Evolutionary conservation across 441 rosid species (phyloP), one percentile per base, ranked within the genome.

Genomic region (Euphorbia neoarborescens): DNA sequence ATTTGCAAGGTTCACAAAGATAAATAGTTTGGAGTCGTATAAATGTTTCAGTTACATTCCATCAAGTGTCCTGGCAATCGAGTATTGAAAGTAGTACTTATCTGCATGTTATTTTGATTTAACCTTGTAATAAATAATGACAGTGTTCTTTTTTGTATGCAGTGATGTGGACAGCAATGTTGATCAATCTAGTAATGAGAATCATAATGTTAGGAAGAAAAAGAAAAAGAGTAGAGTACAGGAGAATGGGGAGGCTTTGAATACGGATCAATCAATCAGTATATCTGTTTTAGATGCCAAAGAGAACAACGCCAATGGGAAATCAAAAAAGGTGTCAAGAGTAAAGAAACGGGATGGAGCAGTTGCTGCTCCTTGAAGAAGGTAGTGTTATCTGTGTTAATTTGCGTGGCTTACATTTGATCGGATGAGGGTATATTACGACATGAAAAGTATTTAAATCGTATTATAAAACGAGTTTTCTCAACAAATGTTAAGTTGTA

Each of bases 301-400:
- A 38, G 34, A 56, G 22, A 66, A 22, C 13, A 71, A 65, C 46
- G 59, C 64, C 50, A 51, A 76, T 15, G 44, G 65, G n/a, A 62
- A 76, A 56, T 48, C 70, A 66, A 51, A 51, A 51, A 51, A 19
- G 57, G 25, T 51, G 57, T 62, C 63, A 34, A 74, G 80, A 86
- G 68, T 51, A 83, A 65, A 78, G 61, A 75, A 71, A 59, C 65
- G 64, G 22, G 82, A 81, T 75, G 83, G 85, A 27, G 83, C 82
- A 76, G 42, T 80, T 48, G 89, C 87, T 70, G 69, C 69, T 3
- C 65, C 72, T n/a, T 87, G 89, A 44, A 78, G 78, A 85, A 81
- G 81, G 92, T 81, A 70, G 59, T 60, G n/a, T 44, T 17, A 58
- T 20, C 58, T 10, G 25, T 35, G 28, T 19, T 4, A 4, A 2